phyloP scores from a whole-genome alignment of 805 yeast genomes.

The Scheffersomyces stipitis region DNA sequence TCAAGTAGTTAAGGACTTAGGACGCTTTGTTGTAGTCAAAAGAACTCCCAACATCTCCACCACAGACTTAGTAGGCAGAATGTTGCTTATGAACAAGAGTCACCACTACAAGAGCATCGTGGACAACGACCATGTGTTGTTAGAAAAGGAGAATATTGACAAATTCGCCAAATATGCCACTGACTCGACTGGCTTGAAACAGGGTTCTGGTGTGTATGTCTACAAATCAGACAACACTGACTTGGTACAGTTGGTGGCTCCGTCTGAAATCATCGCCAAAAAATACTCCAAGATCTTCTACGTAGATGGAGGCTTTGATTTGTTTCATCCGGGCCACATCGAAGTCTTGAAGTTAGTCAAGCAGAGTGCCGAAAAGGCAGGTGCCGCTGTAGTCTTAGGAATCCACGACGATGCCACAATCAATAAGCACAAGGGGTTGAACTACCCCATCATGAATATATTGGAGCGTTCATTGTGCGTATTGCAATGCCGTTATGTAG shows the following conservation, averaged over 20 bases:
- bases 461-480: slow-evolving; percentile 86
- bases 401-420: slow-evolving; percentile 59
- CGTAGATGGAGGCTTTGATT: slow-evolving; percentile 84
- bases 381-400: slow-evolving; percentile 63
- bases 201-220: slow-evolving; percentile 59
- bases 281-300: slow-evolving; percentile 41
- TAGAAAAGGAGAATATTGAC: slow-evolving; percentile 34
- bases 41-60: slow-evolving; percentile 94
- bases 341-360: slow-evolving; percentile 58
- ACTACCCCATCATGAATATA: slow-evolving; percentile 82
- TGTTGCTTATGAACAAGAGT: slow-evolving; percentile 59
- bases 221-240: slow-evolving; percentile 27
- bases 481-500: slow-evolving; percentile 82
- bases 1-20: slow-evolving; percentile 74
- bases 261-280: slow-evolving; percentile 20
- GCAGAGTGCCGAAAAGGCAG: slow-evolving; percentile 31
- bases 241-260: slow-evolving; percentile 33
- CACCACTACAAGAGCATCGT: slow-evolving; percentile 52
- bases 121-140: slow-evolving; percentile 24
- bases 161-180: slow-evolving; percentile 59
- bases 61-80: slow-evolving; percentile 89
- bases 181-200: slow-evolving; percentile 55
- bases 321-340: slow-evolving; percentile 92
- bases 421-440: slow-evolving; percentile 56
- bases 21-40: slow-evolving; percentile 87